Conservation (phyloP, 768 basidiomycete species). For the Mycena vulgaris region DNA sequence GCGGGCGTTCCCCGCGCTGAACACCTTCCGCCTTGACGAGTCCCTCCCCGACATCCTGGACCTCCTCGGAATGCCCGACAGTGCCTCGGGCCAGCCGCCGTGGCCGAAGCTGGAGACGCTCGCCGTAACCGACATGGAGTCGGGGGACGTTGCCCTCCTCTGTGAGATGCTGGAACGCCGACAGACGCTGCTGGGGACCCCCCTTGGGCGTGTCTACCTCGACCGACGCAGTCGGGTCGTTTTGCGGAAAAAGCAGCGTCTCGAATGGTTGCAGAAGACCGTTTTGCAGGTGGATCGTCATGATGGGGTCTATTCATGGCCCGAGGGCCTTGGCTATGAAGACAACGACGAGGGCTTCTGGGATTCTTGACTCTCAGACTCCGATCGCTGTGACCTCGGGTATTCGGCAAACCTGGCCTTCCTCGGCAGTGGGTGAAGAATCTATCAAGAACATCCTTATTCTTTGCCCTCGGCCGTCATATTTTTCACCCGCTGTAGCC, state of each 20-base stretch:
- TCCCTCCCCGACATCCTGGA: slow-evolving; percentile 48
- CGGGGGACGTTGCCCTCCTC: slow-evolving; percentile 49
- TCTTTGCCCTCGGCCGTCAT: too few species aligned
- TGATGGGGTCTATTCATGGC: slow-evolving; percentile 55
- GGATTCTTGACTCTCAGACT: slow-evolving; percentile 31
- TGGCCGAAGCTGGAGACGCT: slow-evolving; percentile 58
- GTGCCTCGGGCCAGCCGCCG: slow-evolving; percentile 28
- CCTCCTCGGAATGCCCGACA: slow-evolving; percentile 45
- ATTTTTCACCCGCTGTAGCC: neutral
- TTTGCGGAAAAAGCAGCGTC: slow-evolving; percentile 43
- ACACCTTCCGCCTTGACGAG: slow-evolving; percentile 53
- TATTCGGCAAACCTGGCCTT: too few species aligned
- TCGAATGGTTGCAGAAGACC: slow-evolving; percentile 41
- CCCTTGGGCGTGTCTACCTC: slow-evolving; percentile 47
- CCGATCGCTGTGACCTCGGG: too few species aligned
- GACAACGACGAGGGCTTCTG: slow-evolving; percentile 51
- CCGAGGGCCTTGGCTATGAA: slow-evolving; percentile 54
- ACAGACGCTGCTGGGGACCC: slow-evolving; percentile 32
- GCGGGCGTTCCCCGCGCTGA: slow-evolving; percentile 53
- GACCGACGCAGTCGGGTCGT: slow-evolving; percentile 56
- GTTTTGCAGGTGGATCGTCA: slow-evolving; percentile 50
- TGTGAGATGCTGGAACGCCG: slow-evolving; percentile 50
- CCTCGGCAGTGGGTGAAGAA: too few species aligned
- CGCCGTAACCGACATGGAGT: slow-evolving; percentile 50
- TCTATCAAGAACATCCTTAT: neutral